A percentile compares a stretch with the other conserved stretches of the same genome.
Conservation (phyloP, 139 green algal genomes). For the Chlorella sp. region DNA sequence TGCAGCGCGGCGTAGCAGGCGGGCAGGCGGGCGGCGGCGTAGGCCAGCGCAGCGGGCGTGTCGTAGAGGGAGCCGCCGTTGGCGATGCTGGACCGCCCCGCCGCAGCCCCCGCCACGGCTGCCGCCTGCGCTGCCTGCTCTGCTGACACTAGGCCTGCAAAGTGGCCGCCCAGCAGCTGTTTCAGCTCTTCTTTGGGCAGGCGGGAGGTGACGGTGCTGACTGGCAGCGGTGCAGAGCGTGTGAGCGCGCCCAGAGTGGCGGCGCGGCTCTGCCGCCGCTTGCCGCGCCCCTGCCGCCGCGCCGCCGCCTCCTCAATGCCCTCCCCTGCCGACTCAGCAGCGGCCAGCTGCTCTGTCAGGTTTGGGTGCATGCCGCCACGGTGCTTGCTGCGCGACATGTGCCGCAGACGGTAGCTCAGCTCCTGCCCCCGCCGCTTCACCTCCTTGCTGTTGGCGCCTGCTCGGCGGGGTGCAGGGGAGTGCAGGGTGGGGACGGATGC, state of each 20-base stretch:
- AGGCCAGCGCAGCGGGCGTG: constrained; percentile 41
- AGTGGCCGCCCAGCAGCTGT: not conserved
- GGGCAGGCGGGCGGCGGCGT: constrained; percentile 52
- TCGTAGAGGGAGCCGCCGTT: constrained; percentile 34
- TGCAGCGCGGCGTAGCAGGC: constrained; percentile 58
- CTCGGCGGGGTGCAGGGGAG: not conserved
- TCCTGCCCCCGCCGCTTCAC: constrained; percentile 34
- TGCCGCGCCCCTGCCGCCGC: constrained; percentile 24
- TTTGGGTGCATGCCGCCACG: constrained; percentile 52
- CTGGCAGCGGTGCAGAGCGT: not conserved
- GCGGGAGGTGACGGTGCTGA: not conserved
- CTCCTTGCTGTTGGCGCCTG: constrained; percentile 40
- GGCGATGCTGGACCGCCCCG: not conserved
- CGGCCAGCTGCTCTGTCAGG: constrained; percentile 22
- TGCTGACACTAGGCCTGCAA: not conserved
- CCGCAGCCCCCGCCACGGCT: not conserved
- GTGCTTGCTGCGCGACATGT: constrained; percentile 48
- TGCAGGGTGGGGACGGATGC: not conserved
- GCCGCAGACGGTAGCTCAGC: constrained; percentile 42
- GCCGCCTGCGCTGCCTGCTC: constrained; percentile 13
- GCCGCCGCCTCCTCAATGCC: constrained; percentile 3
- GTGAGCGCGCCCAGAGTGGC: constrained; percentile 9
- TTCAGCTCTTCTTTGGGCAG: not conserved
- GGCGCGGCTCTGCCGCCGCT: constrained; percentile 31
- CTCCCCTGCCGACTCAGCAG: not conserved